These are phyloP conservation scores for Rhododendron williamsianum DNA, from an alignment of 148 eudicot genomes.

Conservation along the genomic window DNA sequence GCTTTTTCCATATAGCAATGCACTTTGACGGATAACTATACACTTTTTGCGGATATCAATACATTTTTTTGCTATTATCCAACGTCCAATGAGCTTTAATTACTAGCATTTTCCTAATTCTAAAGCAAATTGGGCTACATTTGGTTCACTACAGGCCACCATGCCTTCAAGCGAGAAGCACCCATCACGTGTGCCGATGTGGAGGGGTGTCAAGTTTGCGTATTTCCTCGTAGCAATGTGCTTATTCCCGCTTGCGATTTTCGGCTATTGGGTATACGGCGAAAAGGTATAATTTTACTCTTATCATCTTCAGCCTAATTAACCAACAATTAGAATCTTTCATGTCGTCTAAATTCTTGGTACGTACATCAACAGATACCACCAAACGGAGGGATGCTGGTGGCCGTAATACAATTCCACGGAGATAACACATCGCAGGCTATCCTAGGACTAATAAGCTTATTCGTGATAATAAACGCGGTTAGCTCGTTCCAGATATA, in stretches of 20 bases:
- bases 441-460: constrained; percentile 41
- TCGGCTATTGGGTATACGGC: constrained; percentile 92
- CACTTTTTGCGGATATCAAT: no score
- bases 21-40: no score
- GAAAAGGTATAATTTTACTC: constrained; percentile 31
- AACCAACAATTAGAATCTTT: not conserved
- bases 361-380: constrained; percentile 44
- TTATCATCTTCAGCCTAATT: not conserved
- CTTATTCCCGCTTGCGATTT: constrained; percentile 74
- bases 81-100: not conserved
- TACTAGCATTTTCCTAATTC: not conserved
- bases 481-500: constrained; percentile 76
- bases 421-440: constrained; percentile 34
- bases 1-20: not conserved
- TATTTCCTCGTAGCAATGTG: constrained; percentile 63
- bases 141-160: constrained; percentile 48
- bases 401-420: constrained; percentile 55
- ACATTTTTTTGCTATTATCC: not conserved
- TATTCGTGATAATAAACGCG: constrained; percentile 57
- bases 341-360: not conserved
- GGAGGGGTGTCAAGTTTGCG: constrained; percentile 72
- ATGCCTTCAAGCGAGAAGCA: constrained; percentile 90
- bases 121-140: not conserved
- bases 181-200: constrained; percentile 85
- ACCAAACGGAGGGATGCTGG: constrained; percentile 57